Evolutionary conservation across 108 stramenopile species (phyloP).

Genomic region (Cylindrotheca fusiformis): DNA sequence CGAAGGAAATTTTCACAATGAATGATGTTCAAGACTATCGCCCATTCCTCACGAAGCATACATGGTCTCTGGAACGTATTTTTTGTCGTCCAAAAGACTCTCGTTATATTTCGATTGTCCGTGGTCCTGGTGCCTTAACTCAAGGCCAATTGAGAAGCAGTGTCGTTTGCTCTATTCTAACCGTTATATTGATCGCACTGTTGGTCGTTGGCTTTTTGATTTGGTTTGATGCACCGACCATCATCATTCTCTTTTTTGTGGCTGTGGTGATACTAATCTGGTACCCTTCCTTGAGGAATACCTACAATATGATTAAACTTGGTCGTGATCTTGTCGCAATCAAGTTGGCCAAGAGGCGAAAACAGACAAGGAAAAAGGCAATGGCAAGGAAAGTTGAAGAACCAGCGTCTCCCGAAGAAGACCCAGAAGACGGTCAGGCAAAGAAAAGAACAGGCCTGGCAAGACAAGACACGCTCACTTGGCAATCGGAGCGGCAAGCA

Average conservation of each 20-base stretch:
- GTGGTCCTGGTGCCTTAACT: constrained; percentile 41
- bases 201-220: constrained; percentile 22
- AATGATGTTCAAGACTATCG: constrained; percentile 51
- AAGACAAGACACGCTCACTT: not conserved
- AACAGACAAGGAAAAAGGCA: not conserved
- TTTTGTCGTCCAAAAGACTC: constrained; percentile 35
- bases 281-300: constrained; percentile 13
- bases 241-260: constrained; percentile 25
- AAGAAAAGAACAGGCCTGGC: not conserved
- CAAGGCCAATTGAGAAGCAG: constrained; percentile 23
- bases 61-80: constrained; percentile 48
- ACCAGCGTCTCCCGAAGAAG: constrained; percentile 1
- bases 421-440: not conserved
- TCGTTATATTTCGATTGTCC: constrained; percentile 36
- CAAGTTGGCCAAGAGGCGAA: not conserved
- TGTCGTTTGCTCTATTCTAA: constrained; percentile 38
- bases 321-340: constrained; percentile 5
- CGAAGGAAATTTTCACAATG: constrained; percentile 34
- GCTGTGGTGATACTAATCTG: constrained; percentile 30
- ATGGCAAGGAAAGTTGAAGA: constrained; percentile 5
- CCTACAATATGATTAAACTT: constrained; percentile 17
- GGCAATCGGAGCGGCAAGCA: not conserved
- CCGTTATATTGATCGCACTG: constrained; percentile 25
- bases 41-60: constrained; percentile 50
- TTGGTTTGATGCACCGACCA: constrained; percentile 43